Evolutionary conservation across 345 rosid species (phyloP), one percentile per base, ranked within the genome.

Genomic region (Mallotus nudiflorus): DNA sequence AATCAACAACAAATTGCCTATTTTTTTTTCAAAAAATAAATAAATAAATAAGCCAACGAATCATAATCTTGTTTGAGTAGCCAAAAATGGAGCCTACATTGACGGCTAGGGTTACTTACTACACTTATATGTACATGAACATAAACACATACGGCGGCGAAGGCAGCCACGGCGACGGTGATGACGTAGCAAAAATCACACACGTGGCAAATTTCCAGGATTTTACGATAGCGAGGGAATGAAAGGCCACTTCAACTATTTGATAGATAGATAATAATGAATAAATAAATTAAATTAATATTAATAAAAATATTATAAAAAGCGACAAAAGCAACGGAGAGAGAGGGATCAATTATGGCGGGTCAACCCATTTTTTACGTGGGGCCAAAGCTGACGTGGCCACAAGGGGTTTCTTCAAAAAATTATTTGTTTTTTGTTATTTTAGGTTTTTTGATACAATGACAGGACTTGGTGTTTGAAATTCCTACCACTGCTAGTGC

Each of bases 321-420:
- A 53, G 70, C 70, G 77, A 78, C 75, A 69, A 80, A 66, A 77
- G 53, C 11, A 24, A 29, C 29, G 65, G n/a, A 12, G 46, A 42
- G 11, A 58, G 75, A 42, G 71, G 15, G 76, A 33, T 70, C 73
- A 62, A 52, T 75, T 67, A 48, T 79, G 75, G 85, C 79, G 85
- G 87, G 88, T 81, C 83, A 78, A 79, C 77, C 83, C 37, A 24
- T 20, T 76, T 50, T 50, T 75, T 57, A 65, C 27, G 20, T 76
- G 39, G 82, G 87, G 77, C 44, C 78, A 77, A 0, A 1, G 76
- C 79, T 70, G 78, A 87, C 85, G 89, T 88, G 97, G 92, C 86
- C 65, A 74, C 71, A 25, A 20, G 20, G 62, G 72, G 75, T 80
- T 51, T 59, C 18, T 48, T 65, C 49, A 76, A 54, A 12, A 46